Evolutionary conservation across 2,329 filamentous ascomycete species (phyloP), one percentile per base, ranked within the genome.

Genomic region (Ophiosphaerella korrae): DNA sequence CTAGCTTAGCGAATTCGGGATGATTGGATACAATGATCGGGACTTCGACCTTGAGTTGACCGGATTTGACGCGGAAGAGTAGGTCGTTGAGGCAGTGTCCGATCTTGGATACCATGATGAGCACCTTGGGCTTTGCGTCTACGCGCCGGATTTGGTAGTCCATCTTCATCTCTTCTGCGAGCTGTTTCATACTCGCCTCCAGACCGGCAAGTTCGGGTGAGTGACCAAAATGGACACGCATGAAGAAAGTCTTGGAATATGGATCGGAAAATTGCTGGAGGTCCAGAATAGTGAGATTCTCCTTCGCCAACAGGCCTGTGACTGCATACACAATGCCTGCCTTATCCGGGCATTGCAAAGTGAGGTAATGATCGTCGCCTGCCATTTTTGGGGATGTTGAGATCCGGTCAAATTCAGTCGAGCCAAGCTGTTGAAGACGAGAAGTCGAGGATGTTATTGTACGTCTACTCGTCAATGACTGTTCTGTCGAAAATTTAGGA

Each of bases 71-170:
- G 49, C 90, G 86, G 84, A 91, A 94, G 33, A 94, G 82, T 42
- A 94, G 78, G 74, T 93, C 89, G 74, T 92, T 92, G 46, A 93
- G 80, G 73, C 89, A 93, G 79, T 93, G 89, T 7, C 89, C 90
- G 64, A 91, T 92, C 78, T 92, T 92, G 66, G 89, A 92, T 26
- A 93, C 90, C 89, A 94, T 93, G 79, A 94, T 90, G 64, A 94
- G 79, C 42, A 92, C 87, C 59, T 86, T 83, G 50, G 87, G 86
- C 77, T 91, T 92, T 66, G 85, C 80, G 42, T 84, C 77, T 11
- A 85, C 82, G 3, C 88, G 84, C 12, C 86, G 82, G 63, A 94
- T 82, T 63, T 89, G 81, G 77, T 88, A 91, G 63, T 85, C 79
- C 85, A 91, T 88, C 50, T 79, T 68, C 75, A 90, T 83, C 23